Evolutionary conservation across 2,329 filamentous ascomycete genomes (phyloP), one percentile per base, ranked within the genome.

Genomic region (Ophiostoma angusticollis): DNA sequence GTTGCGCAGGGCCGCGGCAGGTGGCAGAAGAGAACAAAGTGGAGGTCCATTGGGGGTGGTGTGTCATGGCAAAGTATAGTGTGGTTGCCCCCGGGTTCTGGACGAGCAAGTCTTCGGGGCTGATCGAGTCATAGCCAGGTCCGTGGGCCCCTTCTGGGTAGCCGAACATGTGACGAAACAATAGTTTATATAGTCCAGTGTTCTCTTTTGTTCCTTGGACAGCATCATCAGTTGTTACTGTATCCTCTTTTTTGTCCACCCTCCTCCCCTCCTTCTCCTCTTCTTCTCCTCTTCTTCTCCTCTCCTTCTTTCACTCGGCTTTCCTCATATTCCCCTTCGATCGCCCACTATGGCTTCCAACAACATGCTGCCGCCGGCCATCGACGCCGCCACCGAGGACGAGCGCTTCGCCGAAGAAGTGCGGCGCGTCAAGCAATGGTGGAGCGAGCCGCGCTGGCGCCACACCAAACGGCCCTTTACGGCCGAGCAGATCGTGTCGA

Each of bases 401-500:
- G 64, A 81, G 52, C 64, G 78, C 54, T 94, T 81, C 64, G 70
- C 76, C 54, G 72, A 80, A 50, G 91, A 98, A 58, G 85, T 96
- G 44, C 76, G 80, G 53, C 77, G 81, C 49, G 80, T 96, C 50
- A 84, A 95, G 74, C 66, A 81, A 60, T 98, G 91, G 91, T 98
- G 91, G 91, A 72, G 68, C 38, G 84, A 93, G 53, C 75, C 85
- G 41, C 74, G 91, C 70, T 98, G 91, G 91, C 74, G 84, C 58
- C 76, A 84, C 62, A 98, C 91, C 52, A 87, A 83, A 66, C 74
- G 91, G 42, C 80, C 91, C 18, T 98, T 91, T 60, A 94, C 87
- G 4, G 86, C 91, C 23, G 91, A 96, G 70, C 84, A 93, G 65
- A 96, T 98, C 55, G 91, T 93, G 47, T 80, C 84, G 37, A 98